Evolutionary conservation across 108 stramenopile species (phyloP).

Genomic region (Cylindrotheca closterium): DNA sequence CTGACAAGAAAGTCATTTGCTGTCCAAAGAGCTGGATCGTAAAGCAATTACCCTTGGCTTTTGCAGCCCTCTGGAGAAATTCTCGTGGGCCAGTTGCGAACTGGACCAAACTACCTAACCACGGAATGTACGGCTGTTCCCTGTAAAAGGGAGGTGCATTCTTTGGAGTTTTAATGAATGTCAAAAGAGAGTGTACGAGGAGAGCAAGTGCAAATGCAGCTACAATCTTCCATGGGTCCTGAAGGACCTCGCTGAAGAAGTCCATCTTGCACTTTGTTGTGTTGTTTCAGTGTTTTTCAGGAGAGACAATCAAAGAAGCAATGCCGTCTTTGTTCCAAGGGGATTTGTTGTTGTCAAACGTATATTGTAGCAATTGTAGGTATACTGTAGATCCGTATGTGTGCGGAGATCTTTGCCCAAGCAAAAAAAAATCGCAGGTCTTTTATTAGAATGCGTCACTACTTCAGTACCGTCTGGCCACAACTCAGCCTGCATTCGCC

Average conservation of each 20-base stretch:
- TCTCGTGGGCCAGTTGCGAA: conserved; percentile 24
- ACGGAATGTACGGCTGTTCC: conserved; percentile 27
- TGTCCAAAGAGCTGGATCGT: conserved; percentile 49
- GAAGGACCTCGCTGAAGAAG: not conserved
- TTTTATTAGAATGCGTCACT: too few species aligned
- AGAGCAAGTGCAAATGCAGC: conserved; percentile 13
- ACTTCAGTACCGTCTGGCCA: too few species aligned
- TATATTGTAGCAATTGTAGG: too few species aligned
- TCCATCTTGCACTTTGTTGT: too few species aligned
- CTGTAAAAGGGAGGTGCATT: conserved; percentile 28
- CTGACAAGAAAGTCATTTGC: conserved; percentile 71
- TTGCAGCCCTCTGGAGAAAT: conserved; percentile 21
- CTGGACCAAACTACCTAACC: conserved; percentile 28
- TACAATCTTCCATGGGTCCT: conserved; percentile 9
- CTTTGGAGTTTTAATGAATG: conserved; percentile 5
- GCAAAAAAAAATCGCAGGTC: too few species aligned
- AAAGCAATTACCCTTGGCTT: conserved; percentile 19
- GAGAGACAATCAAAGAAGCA: too few species aligned
- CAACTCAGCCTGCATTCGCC: too few species aligned
- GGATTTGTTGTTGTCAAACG: too few species aligned
- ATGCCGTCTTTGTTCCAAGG: too few species aligned
- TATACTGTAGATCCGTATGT: too few species aligned
- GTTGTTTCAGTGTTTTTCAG: too few species aligned
- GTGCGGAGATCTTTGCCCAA: too few species aligned
- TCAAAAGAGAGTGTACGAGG: conserved; percentile 3